Base-by-base conservation (phyloP, 179 eudicot species). In the Beta corolliflora region DNA sequence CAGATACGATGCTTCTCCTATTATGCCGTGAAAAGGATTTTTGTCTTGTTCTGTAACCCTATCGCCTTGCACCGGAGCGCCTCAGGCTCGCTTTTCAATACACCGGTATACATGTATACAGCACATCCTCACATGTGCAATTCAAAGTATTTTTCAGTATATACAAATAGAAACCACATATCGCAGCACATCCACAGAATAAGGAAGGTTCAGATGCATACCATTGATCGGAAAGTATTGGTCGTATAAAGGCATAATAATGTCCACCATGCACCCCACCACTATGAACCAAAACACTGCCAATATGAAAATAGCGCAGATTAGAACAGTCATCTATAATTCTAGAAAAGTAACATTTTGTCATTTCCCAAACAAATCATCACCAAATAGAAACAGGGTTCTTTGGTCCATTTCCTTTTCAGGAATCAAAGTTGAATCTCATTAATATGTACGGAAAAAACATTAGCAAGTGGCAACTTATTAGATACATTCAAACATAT, bases 261-360 rank as follows among this genome's bases (percentile, higher is more conserved):
- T 91, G 93, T 63, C 93, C 93, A 76, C 93, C 90, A 78, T 91
- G 91, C 79, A 91, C 93, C 56, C 93, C 91, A 81, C 93, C 93
- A 80, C 87, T 89, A 73, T 89, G 91, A 21, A 89, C 91, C 88
- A 89, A 77, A 74, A 89, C 91, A 85, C 91, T 89, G 89, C 89
- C 86, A 66, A 75, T 3, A 76, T 29, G 23, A 84, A 54, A 73
- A 11, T 29, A 10, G n/a, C 19, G 80, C 66, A 31, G 41, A 66
- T 77, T 45, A 82, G 77, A 9, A 58, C 25, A 66, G 71, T 53
- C 77, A 81, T 41, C 48, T 46, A 10, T 6, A 29, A 14, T 48
- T 60, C 14, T 19, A 61, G 31, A 58, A 56, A 60, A 50, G 41
- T 5, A 48, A 9, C 59, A 61, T 14, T 15, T 31, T 13, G n/a